These are phyloP conservation scores for Ceratobasidium sp. DNA, from an alignment of 1,284 basidiomycete genomes.

Conservation along the genomic window DNA sequence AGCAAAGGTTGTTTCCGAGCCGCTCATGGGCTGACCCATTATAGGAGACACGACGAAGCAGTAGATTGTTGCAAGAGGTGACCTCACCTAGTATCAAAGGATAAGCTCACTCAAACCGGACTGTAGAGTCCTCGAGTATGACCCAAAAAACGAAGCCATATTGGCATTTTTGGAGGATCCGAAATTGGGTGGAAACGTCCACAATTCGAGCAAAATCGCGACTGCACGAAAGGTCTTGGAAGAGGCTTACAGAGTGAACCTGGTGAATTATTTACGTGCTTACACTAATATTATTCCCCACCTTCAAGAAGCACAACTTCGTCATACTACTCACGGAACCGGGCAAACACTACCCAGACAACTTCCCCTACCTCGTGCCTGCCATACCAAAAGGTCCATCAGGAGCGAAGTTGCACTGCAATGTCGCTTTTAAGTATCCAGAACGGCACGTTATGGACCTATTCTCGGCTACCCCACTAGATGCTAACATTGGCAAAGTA, in stretches of 20 bases:
- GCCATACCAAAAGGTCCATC: not conserved
- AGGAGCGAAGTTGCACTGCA: not conserved
- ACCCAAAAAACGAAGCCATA: conserved; percentile 21
- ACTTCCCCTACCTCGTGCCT: conserved; percentile 7
- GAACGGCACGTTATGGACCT: conserved; percentile 11
- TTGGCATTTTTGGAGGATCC: conserved; percentile 9
- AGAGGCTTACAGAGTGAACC: conserved; percentile 1
- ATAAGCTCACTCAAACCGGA: not conserved
- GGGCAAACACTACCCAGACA: not conserved
- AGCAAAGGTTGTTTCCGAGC: conserved; percentile 54
- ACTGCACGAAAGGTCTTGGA: not conserved
- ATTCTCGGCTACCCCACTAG: not conserved
- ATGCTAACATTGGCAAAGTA: not conserved
- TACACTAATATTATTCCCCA: not conserved
- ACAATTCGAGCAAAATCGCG: not conserved
- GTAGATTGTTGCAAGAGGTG: conserved; percentile 44
- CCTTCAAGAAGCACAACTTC: not conserved
- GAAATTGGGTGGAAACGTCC: conserved; percentile 2
- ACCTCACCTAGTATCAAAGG: not conserved
- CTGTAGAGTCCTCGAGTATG: conserved; percentile 1
- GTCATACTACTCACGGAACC: not conserved
- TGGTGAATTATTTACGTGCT: not conserved
- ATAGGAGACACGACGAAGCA: conserved; percentile 54
- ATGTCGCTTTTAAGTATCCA: conserved; percentile 6
- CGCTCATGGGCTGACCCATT: conserved; percentile 51